Base-by-base conservation (phyloP, 2,329 filamentous ascomycete species). In the Scolecobasidium constrictum region DNA sequence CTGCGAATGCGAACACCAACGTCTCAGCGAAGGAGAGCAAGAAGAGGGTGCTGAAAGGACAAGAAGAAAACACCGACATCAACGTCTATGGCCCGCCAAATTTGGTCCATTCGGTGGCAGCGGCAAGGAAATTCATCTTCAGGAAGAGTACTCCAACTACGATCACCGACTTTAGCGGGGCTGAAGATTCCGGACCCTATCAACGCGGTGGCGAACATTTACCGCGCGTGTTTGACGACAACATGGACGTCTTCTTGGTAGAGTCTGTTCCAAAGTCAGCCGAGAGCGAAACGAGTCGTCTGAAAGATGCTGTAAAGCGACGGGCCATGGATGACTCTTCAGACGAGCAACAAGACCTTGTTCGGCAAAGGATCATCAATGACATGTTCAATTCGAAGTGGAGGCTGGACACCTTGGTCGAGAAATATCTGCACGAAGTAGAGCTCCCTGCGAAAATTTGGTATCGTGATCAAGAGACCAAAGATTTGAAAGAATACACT, bases 171-270 rank as follows among this genome's bases (percentile, higher is more conserved):
- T 73, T 84, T 44, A 48, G 47, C 11, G 48, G 53, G n/a, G 46
- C 46, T 11, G 42, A 52, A 3, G 48, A 50, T 12, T 47, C 47
- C n/a, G 26, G 9, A n/a, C 26, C 26, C 26, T 7, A 9, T 7
- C 9, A 31, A n/a, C 9, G n/a, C 26, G 26, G n/a, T 7, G 53
- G 55, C 28, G 56, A 52, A 18, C 44, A 47, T 20, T 46, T 48
- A 15, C 84, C 87, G 0, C 78, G 85, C 39, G 94, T 78, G 73
- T 61, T 75, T 45, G 90, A 96, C 58, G 69, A 76, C 9, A 78
- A 81, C 48, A 77, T 95, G 44, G 78, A 79, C 45, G 83, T 95
- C 1, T 96, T 90, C 90, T 81, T 86, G 36, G 70, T 96, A 54
- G 75, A 83, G 0, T 61, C 84, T 31, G 56, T 43, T 44, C 65